These are phyloP conservation scores for Diaporthe sp. DNA, from an alignment of 2,329 filamentous ascomycete genomes.

Conservation along the genomic window DNA sequence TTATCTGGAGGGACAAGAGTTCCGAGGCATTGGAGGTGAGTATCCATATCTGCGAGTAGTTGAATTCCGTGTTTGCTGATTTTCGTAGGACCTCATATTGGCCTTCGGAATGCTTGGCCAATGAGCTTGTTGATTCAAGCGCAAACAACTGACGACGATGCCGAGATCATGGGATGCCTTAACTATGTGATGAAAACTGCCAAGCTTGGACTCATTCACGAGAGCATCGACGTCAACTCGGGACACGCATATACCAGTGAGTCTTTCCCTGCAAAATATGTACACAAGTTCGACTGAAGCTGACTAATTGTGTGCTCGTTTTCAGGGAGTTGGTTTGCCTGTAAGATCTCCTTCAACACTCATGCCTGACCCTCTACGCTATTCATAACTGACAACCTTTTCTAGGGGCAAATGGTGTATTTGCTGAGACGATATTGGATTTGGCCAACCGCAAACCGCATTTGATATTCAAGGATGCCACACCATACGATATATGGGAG, in stretches of 20 bases:
- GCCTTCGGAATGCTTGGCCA: slow-evolving; percentile 92
- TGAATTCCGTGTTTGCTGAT: slow-evolving; percentile 30
- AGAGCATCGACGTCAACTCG: slow-evolving; percentile 87
- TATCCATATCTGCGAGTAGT: slow-evolving; percentile 13
- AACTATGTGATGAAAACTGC: slow-evolving; percentile 81
- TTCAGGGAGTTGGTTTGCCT: slow-evolving; percentile 77
- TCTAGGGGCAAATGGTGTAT: slow-evolving; percentile 87
- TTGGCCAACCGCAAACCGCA: slow-evolving; percentile 90
- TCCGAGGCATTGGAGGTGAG: slow-evolving; percentile 89
- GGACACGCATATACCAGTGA: slow-evolving; percentile 77
- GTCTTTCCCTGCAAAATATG: slow-evolving; percentile 44
- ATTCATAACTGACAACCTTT: slow-evolving; percentile 37
- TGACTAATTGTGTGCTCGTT: slow-evolving; percentile 35
- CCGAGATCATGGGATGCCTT: slow-evolving; percentile 82
- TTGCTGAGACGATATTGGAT: slow-evolving; percentile 91
- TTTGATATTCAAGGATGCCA: slow-evolving; percentile 69
- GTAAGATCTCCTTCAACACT: neutral
- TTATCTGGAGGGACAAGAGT: slow-evolving; percentile 80
- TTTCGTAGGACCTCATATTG: slow-evolving; percentile 73
- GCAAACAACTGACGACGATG: slow-evolving; percentile 86
- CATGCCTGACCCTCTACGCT: neutral
- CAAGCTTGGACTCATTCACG: slow-evolving; percentile 85
- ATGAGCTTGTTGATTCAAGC: slow-evolving; percentile 95
- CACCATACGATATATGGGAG: slow-evolving; percentile 43
- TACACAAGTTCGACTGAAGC: slow-evolving; percentile 13